Base-by-base conservation (phyloP, 495 filamentous ascomycete species). In the Talaromyces thailandensis region DNA sequence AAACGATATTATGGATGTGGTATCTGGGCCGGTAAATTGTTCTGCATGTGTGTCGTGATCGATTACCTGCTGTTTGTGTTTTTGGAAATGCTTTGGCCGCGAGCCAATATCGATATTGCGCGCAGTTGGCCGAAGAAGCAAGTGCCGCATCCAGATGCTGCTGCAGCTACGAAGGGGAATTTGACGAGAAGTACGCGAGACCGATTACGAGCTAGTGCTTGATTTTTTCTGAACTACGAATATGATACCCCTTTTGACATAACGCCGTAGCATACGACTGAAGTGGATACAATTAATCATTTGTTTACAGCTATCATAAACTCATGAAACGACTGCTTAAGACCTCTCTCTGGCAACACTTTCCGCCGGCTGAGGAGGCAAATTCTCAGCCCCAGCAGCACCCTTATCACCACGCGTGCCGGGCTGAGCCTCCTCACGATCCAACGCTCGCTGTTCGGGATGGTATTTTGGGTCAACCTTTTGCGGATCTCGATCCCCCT, bases 1-100 rank as follows among this genome's bases (percentile, higher is more conserved):
- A 98, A 98, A 73, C 76, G 93, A 26, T 98, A 98, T 68, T 98
- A 98, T 69, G 94, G 94, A n/a, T 98, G 94, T 68, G 94, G 94
- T n/a, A 92, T 98, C 43, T 98, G 94, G 94, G 94, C 94, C 9
- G 94, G 94, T 7, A 98, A 98, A 74, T 74, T 98, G 24, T 98
- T 98, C 69, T 96, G 93, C 67, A 74, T 98, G 2, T 97, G 92
- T 63, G 93, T 93, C 16, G 86, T 97, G 64, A 88, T 98, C 52
- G 94, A 98, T 70, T 97, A 93, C 67, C 70, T 98, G 64, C 78
- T 98, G 56, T 96, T 89, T 64, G 79, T 95, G 29, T 84, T 93
- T 59, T 76, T 97, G 50, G 95, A 98, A 72, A 83, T 95, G 74
- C 88, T 85, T 76, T 93, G 87, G 61, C 95, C 94, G 0, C 80